Conservation (phyloP, 177 flowering plant genomes). For the Vitis hybrid region DNA sequence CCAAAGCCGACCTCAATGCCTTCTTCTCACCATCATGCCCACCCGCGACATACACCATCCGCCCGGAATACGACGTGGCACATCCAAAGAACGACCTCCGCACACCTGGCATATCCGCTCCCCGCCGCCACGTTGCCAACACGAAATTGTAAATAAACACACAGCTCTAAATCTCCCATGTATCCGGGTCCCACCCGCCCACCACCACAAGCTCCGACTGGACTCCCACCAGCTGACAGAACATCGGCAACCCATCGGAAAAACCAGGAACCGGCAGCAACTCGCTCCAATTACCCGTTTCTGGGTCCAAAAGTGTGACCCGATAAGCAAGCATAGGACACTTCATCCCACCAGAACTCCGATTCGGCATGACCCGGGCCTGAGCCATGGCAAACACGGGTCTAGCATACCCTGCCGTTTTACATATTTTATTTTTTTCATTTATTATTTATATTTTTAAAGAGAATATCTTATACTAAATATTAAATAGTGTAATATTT, state of each 20-base stretch:
- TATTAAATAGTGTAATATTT: too few species aligned
- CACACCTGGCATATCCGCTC: too few species aligned
- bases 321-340: background rate
- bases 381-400: constrained; percentile 22
- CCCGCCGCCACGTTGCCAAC: too few species aligned
- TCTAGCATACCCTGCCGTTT: constrained; percentile 5
- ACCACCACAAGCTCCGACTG: constrained; percentile 20
- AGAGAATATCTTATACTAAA: too few species aligned
- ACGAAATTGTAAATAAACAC: too few species aligned
- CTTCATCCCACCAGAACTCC: too few species aligned
- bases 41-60: constrained; percentile 65
- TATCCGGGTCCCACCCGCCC: constrained; percentile 4
- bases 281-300: constrained; percentile 25
- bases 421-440: constrained; percentile 43
- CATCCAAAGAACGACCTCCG: too few species aligned
- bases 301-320: constrained; percentile 31
- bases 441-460: background rate
- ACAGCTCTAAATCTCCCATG: too few species aligned
- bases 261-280: constrained; percentile 31
- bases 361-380: too few species aligned
- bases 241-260: constrained; percentile 36
- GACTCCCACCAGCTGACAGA: constrained; percentile 22
- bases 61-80: background rate
- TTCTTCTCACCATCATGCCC: constrained; percentile 75
- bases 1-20: constrained; percentile 51